Evolutionary conservation across 345 rosid species (phyloP).

Genomic region (Chamaenerion angustifolium): DNA sequence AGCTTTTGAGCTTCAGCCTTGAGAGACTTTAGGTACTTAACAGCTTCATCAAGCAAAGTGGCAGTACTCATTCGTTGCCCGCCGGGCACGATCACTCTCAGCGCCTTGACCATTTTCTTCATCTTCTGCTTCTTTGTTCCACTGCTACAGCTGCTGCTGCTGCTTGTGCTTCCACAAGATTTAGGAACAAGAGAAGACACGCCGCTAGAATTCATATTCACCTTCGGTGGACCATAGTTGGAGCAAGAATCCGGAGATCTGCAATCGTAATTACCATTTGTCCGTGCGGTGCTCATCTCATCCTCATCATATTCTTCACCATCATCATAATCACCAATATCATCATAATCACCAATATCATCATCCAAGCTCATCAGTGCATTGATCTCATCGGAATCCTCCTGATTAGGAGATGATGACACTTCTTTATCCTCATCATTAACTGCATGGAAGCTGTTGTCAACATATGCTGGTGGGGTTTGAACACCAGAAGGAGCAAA

Average conservation of each 20-base stretch:
- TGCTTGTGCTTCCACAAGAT: too few relatives aligned
- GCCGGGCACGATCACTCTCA: slow-evolving; percentile 65
- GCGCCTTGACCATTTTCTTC: slow-evolving; percentile 65
- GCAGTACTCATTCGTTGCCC: slow-evolving; percentile 62
- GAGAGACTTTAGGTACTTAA: slow-evolving; percentile 69
- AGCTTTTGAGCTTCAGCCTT: slow-evolving; percentile 65
- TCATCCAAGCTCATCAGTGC: slow-evolving; percentile 60
- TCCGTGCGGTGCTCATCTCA: slow-evolving; percentile 61
- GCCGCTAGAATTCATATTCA: slow-evolving; percentile 9
- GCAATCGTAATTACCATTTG: slow-evolving; percentile 29
- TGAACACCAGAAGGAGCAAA: slow-evolving; percentile 30
- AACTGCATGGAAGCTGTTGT: too few relatives aligned
- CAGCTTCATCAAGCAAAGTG: slow-evolving; percentile 70
- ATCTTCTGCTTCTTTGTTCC: slow-evolving; percentile 47
- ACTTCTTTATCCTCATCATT: slow-evolving; percentile 25
- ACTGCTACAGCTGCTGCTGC: slow-evolving; percentile 10
- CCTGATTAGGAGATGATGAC: slow-evolving; percentile 34
- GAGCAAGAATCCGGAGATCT: slow-evolving; percentile 48
- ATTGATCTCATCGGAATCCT: slow-evolving; percentile 81
- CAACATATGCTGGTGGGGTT: slow-evolving; percentile 18
- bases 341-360: slow-evolving; percentile 22
- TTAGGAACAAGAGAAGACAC: slow-evolving; percentile 15
- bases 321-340: slow-evolving; percentile 24
- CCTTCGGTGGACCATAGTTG: slow-evolving; percentile 23
- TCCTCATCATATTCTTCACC: slow-evolving; percentile 32